Base-by-base conservation (phyloP, 805 yeast species). In the Ogataea trehaloabstinens region DNA sequence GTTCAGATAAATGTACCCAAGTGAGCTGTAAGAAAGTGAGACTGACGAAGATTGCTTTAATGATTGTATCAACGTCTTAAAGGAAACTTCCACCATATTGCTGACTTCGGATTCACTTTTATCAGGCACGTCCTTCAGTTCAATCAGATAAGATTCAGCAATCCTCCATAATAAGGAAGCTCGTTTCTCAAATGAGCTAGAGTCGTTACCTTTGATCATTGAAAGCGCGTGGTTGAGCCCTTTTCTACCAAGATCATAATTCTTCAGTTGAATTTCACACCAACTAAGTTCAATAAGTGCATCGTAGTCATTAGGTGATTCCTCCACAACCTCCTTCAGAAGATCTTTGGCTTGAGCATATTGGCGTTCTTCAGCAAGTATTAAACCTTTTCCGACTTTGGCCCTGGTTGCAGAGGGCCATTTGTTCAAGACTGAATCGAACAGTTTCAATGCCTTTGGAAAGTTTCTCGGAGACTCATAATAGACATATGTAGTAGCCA, bases 401-500 rank as follows among this genome's bases (percentile, higher is more conserved):
- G 96, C 95, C 33, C 70, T 71, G 4, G 73, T 62, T 16, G 66
- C 66, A 0, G 59, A 47, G 0, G 66, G 64, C 41, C 63, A 66
- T 3, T 51, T 52, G 13, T 44, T 46, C 19, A 87, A 66, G 3
- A 89, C 77, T 18, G 68, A 64, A 25, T 84, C 83, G 59, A 83
- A 93, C 12, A 89, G 60, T 34, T 76, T 77, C 20, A 83, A 55
- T 0, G 99, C 98, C 19, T 81, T 70, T 2, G 76, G 69, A 53
- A 78, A 87, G 61, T 91, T 85, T 60, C 88, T 88, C 8, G 98
- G 99, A 0, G 97, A 85, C 58, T 91, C 96, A 53, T 81, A 75
- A 55, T 86, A 83, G 0, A 95, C 85, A 55, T 89, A 86, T 1
- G 84, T 73, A 0, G 80, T 74, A 0, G 93, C 98, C 38, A 86